A percentile compares a stretch with the other conserved stretches of the same genome.
phyloP scores from a whole-genome alignment of 1,284 basidiomycete genomes.

The Cutaneotrichosporon sp. region DNA sequence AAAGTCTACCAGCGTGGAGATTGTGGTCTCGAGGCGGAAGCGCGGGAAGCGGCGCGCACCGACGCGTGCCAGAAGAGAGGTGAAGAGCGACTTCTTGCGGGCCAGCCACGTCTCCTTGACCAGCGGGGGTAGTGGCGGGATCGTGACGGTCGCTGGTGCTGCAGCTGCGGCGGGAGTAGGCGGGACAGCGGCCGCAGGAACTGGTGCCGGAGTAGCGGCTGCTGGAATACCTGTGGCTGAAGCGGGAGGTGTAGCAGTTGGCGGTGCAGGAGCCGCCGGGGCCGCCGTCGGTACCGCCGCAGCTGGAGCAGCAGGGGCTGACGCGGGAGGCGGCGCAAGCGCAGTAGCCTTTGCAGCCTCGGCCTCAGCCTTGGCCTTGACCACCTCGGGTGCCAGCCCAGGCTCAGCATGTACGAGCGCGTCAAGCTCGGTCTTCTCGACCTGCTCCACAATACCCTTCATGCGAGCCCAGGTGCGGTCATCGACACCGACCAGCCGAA shows the following conservation, averaged over 20 bases:
- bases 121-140: slow-evolving; percentile 9
- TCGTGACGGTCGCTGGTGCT: neutral
- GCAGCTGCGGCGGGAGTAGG: neutral
- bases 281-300: neutral
- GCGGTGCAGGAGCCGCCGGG: neutral
- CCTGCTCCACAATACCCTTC: slow-evolving; percentile 31
- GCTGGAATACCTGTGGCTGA: neutral
- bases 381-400: slow-evolving; percentile 17
- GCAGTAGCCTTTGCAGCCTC: neutral
- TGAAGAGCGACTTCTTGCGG: slow-evolving; percentile 31
- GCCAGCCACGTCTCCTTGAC: slow-evolving; percentile 25
- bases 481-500: slow-evolving; percentile 35
- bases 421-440: slow-evolving; percentile 35
- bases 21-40: slow-evolving; percentile 28
- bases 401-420: slow-evolving; percentile 31
- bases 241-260: neutral
- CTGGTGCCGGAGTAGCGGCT: neutral
- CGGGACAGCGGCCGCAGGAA: neutral
- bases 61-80: slow-evolving; percentile 29
- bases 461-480: slow-evolving; percentile 40
- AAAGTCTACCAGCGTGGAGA: slow-evolving; percentile 33
- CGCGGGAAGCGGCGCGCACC: slow-evolving; percentile 32
- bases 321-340: neutral
- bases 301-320: neutral
- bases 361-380: slow-evolving; percentile 11